Base-by-base conservation (phyloP, 1,139 yeast genomes). In the Kodamaea fungicola region DNA sequence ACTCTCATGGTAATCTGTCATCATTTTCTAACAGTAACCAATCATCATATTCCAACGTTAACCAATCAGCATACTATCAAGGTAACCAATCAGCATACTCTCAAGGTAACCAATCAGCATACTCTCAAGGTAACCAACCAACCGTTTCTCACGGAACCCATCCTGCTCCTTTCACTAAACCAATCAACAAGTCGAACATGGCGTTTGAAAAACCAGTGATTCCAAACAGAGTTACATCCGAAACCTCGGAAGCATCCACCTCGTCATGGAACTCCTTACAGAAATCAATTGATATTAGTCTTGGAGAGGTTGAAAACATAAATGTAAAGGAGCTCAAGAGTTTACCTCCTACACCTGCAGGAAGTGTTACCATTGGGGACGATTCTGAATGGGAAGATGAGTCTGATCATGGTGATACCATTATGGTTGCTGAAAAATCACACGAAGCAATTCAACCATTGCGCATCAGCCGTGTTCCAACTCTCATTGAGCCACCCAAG, bases 211-310 rank as follows among this genome's bases (percentile, higher is more conserved):
- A 32, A 26, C 35, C 35, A 32, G 21, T 22, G 7, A 10, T 25
- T 12, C 24, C 37, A 16, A 33, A 29, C 24, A 39, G 42, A 33
- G 26, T 37, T 8, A 21, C 45, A 4, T 47, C 52, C 9, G 33
- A 36, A 9, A 28, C 28, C 22, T 45, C 50, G 1, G 47, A 37
- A 4, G 36, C 40, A 1, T 43, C 49, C 13, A 32, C 39, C 3
- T 38, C 45, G 2, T 64, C 70, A 3, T 66, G 70, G 69, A 55
- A 61, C 33, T 65, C 72, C 1, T 42, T 65, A 7, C 71, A 66
- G 44, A 54, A 57, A 30, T 63, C 69, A 19, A 43, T 64, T 12
- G 66, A 64, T 37, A 50, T 66, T 9, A 51, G 55, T 7, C 40
- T 46, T 23, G 47, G 38, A 2, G 37, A 36, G 5, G 33, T 32